These are phyloP conservation scores for Xylariales sp. DNA, from an alignment of 2,329 filamentous ascomycete species.

Conservation along the genomic window DNA sequence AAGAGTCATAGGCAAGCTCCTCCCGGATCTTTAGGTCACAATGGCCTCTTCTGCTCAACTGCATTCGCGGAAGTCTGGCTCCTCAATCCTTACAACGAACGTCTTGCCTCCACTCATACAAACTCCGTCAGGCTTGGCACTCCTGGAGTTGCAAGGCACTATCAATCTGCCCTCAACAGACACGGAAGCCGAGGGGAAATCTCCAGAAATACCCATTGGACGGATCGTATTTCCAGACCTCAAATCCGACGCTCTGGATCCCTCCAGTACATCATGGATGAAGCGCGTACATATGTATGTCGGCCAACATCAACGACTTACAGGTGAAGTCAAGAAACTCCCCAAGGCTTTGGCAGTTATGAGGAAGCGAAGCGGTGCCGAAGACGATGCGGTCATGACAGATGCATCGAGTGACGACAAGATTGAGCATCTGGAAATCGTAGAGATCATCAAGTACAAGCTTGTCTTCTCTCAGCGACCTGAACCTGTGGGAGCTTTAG, in stretches of 20 bases:
- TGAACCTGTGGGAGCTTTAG: conserved; percentile 80
- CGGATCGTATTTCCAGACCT: conserved; percentile 76
- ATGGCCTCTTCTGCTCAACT: conserved; percentile 35
- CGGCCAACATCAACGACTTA: conserved; percentile 81
- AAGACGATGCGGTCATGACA: conserved; percentile 42
- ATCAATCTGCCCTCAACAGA: conserved; percentile 64
- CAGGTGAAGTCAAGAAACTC: conserved; percentile 85
- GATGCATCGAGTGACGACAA: conserved; percentile 22
- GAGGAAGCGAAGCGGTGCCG: conserved; percentile 43
- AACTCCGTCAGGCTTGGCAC: conserved; percentile 81
- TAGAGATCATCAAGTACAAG: conserved; percentile 84
- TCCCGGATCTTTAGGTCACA: too few relatives aligned
- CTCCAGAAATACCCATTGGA: conserved; percentile 54
- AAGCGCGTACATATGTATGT: conserved; percentile 84
- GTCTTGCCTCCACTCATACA: conserved; percentile 79
- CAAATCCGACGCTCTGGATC: conserved; percentile 41
- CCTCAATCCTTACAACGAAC: conserved; percentile 23
- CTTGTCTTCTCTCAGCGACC: conserved; percentile 78
- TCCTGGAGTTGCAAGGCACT: conserved; percentile 88
- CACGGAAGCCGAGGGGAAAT: conserved; percentile 26
- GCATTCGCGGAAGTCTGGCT: conserved; percentile 30
- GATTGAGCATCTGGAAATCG: conserved; percentile 66
- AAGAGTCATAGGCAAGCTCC: too few relatives aligned
- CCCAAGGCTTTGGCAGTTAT: conserved; percentile 76
- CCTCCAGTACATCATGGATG: conserved; percentile 71